These are phyloP conservation scores for Zalaria obscura DNA, from an alignment of 2,329 filamentous ascomycete genomes.

Conservation along the genomic window DNA sequence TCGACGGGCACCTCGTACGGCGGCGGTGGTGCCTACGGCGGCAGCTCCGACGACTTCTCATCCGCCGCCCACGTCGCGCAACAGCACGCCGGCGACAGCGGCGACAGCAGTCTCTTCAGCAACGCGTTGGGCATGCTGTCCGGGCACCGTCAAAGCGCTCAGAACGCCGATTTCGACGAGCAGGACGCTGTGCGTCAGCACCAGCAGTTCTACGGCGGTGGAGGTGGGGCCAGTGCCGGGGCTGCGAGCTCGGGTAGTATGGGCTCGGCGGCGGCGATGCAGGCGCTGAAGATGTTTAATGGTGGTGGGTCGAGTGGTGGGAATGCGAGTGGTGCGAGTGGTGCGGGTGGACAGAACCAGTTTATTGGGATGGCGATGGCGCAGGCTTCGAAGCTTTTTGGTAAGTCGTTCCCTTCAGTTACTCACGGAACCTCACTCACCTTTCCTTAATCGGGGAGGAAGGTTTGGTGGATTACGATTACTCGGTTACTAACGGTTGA, in stretches of 20 bases:
- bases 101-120: slow-evolving; percentile 40
- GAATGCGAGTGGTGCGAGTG: slow-evolving; percentile 21
- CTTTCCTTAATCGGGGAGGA: too few species aligned
- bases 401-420: slow-evolving; percentile 6
- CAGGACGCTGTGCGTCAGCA: slow-evolving; percentile 58
- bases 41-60: slow-evolving; percentile 36
- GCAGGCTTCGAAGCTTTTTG: slow-evolving; percentile 68
- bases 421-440: not conserved
- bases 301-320: slow-evolving; percentile 17
- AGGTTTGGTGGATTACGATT: not conserved
- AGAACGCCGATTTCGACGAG: slow-evolving; percentile 44
- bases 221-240: slow-evolving; percentile 32
- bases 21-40: slow-evolving; percentile 21
- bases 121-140: slow-evolving; percentile 40
- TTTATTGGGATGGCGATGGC: slow-evolving; percentile 80
- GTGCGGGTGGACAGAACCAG: slow-evolving; percentile 50
- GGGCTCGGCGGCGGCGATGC: slow-evolving; percentile 69
- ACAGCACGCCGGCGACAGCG: slow-evolving; percentile 36
- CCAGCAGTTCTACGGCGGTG: slow-evolving; percentile 54
- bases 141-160: slow-evolving; percentile 36
- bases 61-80: slow-evolving; percentile 41
- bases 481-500: slow-evolving; percentile 1
- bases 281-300: slow-evolving; percentile 65
- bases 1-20: slow-evolving; percentile 29
- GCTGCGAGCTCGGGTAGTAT: slow-evolving; percentile 29